These are phyloP conservation scores for Sindora glabra DNA, from an alignment of 306 rosid species.

Conservation along the genomic window DNA sequence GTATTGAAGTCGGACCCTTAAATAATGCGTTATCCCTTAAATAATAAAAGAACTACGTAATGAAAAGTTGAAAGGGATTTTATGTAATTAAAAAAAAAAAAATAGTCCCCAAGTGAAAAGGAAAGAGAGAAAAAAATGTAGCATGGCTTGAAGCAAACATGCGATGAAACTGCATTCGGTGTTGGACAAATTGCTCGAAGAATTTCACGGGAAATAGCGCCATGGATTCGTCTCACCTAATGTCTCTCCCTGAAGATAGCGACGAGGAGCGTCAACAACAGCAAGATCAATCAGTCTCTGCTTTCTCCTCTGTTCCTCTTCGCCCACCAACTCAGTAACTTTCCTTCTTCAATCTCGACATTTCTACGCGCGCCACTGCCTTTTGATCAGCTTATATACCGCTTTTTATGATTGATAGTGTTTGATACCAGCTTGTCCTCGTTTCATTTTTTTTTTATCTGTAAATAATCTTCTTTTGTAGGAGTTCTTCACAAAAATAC, in stretches of 20 bases:
- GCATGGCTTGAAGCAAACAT: too few relatives aligned
- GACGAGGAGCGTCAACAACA: conserved; percentile 23
- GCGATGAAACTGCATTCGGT: too few relatives aligned
- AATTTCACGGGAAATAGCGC: neutral
- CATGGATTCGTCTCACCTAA: conserved; percentile 50
- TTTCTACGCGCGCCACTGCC: neutral
- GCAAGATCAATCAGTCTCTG: conserved; percentile 31
- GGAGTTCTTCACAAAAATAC: conserved; percentile 58
- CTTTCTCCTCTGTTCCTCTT: conserved; percentile 61
- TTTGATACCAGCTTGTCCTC: neutral
- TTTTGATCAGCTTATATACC: too few relatives aligned
- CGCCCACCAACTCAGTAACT: conserved; percentile 73
- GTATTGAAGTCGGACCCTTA: too few relatives aligned
- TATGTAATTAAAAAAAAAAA: too few relatives aligned
- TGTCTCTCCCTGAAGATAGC: conserved; percentile 56
- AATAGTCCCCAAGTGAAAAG: too few relatives aligned
- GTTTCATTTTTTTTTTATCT: neutral
- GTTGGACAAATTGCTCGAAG: too few relatives aligned
- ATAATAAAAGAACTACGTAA: too few relatives aligned
- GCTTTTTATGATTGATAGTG: neutral
- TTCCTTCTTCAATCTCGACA: conserved; percentile 2
- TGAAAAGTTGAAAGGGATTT: too few relatives aligned
- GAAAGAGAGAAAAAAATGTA: too few relatives aligned
- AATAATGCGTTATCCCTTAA: too few relatives aligned
- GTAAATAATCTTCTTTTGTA: conserved; percentile 10